Evolutionary conservation across 1,139 yeast genomes (phyloP), one percentile per base, ranked within the genome.

Genomic region (Meyerozyma smithsonii): DNA sequence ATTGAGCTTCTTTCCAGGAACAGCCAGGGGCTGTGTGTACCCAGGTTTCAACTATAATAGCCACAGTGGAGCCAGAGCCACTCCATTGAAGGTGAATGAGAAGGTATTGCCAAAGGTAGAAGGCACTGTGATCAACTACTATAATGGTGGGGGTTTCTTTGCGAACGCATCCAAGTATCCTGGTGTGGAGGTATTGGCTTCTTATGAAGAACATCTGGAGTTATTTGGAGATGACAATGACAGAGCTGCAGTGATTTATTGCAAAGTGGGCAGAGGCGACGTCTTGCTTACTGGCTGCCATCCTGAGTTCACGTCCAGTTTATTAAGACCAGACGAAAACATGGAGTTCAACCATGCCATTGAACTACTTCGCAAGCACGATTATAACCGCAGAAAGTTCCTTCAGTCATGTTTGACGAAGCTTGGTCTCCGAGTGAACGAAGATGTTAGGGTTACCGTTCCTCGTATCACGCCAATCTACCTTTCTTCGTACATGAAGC

Each of bases 91-190:
- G 1, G 71, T 78, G 5, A 64, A 66, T 37, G 59, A 66, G 12
- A 44, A 45, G 1, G 52, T 48, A 5, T 50, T 61, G 32, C 54
- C 59, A 1, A 51, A 57, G 3, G 50, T 49, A 35, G 66, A 67
- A 3, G 54, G 39, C 3, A 28, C 37, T 1, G 53, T 52, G 8
- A 53, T 46, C 37, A 60, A 63, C 39, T 87, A 85, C 57, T 85
- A 80, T 58, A 89, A 92, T 51, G 98, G 98, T 1, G 98, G 98
- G 8, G 85, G 88, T 2, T 72, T 84, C 12, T 92, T 92, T 61
- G 80, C 81, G 7, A 83, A 87, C 58, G 90, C 95, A 0, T 77
- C 79, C 6, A 62, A 67, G 37, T 72, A 67, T 47, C 63, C 69
- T 8, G 73, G 77, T 36, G 87, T 84, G 2, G 81, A 84, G 46